Base-by-base conservation (phyloP, 1,284 basidiomycete genomes). In the Volvariella surrecta region DNA sequence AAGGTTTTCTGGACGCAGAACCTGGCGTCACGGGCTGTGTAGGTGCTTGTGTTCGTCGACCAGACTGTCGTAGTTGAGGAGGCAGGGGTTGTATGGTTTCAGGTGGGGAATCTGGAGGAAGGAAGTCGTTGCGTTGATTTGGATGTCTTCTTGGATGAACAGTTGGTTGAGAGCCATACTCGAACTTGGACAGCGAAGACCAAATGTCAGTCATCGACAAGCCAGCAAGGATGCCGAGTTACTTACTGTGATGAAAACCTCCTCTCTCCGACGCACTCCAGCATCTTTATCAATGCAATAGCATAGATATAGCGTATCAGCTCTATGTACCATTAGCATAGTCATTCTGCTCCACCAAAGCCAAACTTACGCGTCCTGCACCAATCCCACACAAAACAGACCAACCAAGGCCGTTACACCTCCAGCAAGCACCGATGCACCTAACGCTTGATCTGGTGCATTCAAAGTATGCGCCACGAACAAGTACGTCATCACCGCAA, bases 301-400 rank as follows among this genome's bases (percentile, higher is more conserved):
- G 56, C 91, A 94, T 32, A 94, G 72, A 57, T 90, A 94, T 42
- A 94, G 57, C 2, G 89, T 83, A 56, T 94, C 90, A 45, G 87
- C 82, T 18, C 66, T 67, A 43, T 15, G 24, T 70, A 48, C 17
- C 38, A 31, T n/a, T 18, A 43, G 30, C 16, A 21, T 7, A 3
- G 10, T 16, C 8, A 13, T 8, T 30, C 31, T 44, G 28, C 9
- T 40, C 43, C 15, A 13, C 28, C 24, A 41, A 39, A 17, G 18
- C 76, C 21, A 4, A 8, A 58, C 63, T 52, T 49, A 66, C 82
- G 82, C 79, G 59, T 94, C 89, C 49, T 79, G 78, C 22, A 94
- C 74, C 3, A 92, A 69, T 3, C 88, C 88, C 3, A 87, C 79
- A 48, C 87, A 89, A 48, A 92, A 91, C 53, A 86, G 58, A 6